These are phyloP conservation scores for Trichocomaceae sp. DNA, from an alignment of 2,329 filamentous ascomycete species.

Conservation along the genomic window DNA sequence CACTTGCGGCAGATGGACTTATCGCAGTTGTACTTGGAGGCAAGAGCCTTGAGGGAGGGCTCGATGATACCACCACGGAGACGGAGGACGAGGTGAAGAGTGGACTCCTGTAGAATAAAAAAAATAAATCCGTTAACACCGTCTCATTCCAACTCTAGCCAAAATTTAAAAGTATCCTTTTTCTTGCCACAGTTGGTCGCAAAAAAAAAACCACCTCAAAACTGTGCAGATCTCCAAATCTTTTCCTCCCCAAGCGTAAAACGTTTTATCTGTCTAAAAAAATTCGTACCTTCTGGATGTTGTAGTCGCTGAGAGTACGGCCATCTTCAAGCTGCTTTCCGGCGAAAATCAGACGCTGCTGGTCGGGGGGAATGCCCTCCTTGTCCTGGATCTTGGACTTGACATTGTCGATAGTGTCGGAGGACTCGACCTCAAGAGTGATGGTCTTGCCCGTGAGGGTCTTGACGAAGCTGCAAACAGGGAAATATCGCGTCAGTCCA, in stretches of 20 bases:
- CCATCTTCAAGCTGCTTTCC: slow-evolving; percentile 99
- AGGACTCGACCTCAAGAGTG: slow-evolving; percentile 98
- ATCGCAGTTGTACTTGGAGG: slow-evolving; percentile 99
- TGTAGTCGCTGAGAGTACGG: slow-evolving; percentile 94
- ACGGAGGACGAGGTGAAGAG: slow-evolving; percentile 95
- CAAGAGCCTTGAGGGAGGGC: slow-evolving; percentile 95
- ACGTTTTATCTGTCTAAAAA: neutral
- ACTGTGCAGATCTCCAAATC: neutral
- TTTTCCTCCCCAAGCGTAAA: neutral
- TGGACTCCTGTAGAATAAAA: slow-evolving; percentile 66
- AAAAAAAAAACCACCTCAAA: neutral
- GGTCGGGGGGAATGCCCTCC: slow-evolving; percentile 96
- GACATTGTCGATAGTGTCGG: slow-evolving; percentile 99
- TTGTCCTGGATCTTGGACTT: slow-evolving; percentile 99
- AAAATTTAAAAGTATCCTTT: neutral
- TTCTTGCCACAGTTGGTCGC: neutral
- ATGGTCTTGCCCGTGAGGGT: slow-evolving; percentile 99
- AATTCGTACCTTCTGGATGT: slow-evolving; percentile 86
- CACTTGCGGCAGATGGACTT: slow-evolving; percentile 99
- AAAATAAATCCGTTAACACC: neutral
- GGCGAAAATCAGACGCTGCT: slow-evolving; percentile 97
- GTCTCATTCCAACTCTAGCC: neutral
- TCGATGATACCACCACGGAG: slow-evolving; percentile 99
- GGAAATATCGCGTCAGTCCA: slow-evolving; percentile 8
- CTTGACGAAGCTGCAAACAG: slow-evolving; percentile 83